phyloP scores from a whole-genome alignment of 1,139 yeast genomes.

The Suhomyces yuchorum region DNA sequence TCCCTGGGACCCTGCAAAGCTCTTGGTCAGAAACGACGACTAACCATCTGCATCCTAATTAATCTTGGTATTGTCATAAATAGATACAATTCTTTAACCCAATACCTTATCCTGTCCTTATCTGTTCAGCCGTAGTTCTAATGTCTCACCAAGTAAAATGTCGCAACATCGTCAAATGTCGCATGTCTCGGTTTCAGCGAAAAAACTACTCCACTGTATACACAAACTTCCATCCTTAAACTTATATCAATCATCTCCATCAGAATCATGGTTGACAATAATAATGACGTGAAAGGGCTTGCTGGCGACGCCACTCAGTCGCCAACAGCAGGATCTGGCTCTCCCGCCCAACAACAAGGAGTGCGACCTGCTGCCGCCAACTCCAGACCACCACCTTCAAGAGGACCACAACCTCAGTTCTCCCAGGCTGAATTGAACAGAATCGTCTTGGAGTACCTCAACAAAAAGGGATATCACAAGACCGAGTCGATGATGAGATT shows the following conservation, averaged over 20 bases:
- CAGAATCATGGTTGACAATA: conserved; percentile 4
- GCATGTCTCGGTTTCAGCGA: conserved; percentile 6
- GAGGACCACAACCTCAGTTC: conserved; percentile 40
- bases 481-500: conserved; percentile 93
- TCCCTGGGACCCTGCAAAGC: conserved; percentile 92
- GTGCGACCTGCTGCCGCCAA: conserved; percentile 9
- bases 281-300: conserved; percentile 6
- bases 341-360: conserved; percentile 11
- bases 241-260: neutral
- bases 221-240: conserved; percentile 1
- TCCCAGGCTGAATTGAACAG: conserved; percentile 82
- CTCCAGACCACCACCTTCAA: conserved; percentile 16
- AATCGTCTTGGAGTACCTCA: conserved; percentile 87
- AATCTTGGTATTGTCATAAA: no score
- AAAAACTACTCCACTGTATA: conserved; percentile 5
- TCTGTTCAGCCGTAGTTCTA: no score
- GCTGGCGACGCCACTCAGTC: conserved; percentile 3
- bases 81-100: no score
- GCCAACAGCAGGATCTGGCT: conserved; percentile 9
- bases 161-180: conserved; percentile 7
- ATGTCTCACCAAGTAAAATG: no score
- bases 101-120: no score
- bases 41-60: neutral
- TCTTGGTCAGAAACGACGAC: conserved; percentile 26
- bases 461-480: conserved; percentile 89